phyloP scores from a whole-genome alignment of 768 basidiomycete species.

The Hericium coralloides region DNA sequence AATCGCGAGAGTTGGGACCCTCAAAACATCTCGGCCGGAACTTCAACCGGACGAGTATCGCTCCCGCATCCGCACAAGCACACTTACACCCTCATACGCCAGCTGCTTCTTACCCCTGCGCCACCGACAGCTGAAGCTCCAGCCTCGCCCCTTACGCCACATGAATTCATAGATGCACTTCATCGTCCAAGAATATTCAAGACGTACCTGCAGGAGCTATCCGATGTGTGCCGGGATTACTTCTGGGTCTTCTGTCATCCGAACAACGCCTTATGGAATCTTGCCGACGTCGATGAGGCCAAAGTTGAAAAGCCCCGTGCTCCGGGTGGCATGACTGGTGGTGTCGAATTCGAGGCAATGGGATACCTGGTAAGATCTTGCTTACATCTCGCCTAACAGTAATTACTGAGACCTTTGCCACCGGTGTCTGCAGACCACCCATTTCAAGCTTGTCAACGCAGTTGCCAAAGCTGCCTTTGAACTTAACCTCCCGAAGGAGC shows the following conservation, averaged over 20 bases:
- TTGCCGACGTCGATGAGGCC: constrained; percentile 74
- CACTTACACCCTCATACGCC: constrained; percentile 65
- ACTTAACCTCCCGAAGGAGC: constrained; percentile 54
- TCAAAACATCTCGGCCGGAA: constrained; percentile 11
- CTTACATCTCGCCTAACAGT: neutral
- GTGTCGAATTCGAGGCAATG: constrained; percentile 98
- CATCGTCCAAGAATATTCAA: constrained; percentile 70
- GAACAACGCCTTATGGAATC: constrained; percentile 84
- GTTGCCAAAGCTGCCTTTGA: constrained; percentile 59
- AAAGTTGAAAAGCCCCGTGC: constrained; percentile 86
- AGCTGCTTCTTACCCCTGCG: constrained; percentile 64
- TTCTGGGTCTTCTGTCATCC: constrained; percentile 98
- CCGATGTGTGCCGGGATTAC: constrained; percentile 87
- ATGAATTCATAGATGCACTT: constrained; percentile 71
- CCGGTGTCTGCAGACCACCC: constrained; percentile 53
- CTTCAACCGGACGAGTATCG: constrained; percentile 44
- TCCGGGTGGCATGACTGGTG: constrained; percentile 97
- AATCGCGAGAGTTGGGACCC: constrained; percentile 12
- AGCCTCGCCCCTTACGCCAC: constrained; percentile 53
- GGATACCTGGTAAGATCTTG: constrained; percentile 69
- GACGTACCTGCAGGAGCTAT: constrained; percentile 73
- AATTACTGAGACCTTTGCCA: neutral
- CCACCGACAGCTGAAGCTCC: constrained; percentile 59
- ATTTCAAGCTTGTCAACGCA: constrained; percentile 81
- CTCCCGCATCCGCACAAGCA: constrained; percentile 68